Evolutionary conservation across 176 grass and related monocot species (phyloP).

Genomic region (Lolium perenne): DNA sequence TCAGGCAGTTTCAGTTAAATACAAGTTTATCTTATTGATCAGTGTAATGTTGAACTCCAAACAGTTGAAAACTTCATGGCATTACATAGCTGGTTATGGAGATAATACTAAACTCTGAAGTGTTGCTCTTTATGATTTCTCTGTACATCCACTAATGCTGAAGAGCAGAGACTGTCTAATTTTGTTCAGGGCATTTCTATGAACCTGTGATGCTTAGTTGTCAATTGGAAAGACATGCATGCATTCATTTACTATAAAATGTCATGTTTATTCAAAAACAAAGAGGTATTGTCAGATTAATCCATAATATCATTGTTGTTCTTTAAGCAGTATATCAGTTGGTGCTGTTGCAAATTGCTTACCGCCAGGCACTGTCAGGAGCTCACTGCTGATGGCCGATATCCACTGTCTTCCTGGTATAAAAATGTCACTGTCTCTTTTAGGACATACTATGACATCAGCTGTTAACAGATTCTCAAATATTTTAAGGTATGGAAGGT

Average conservation of each 20-base stretch:
- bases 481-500: slow-evolving; percentile 85
- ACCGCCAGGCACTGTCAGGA: slow-evolving; percentile 56
- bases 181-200: background rate
- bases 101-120: background rate
- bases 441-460: slow-evolving; percentile 37
- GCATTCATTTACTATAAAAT: slow-evolving; percentile 11
- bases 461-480: slow-evolving; percentile 46
- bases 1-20: background rate
- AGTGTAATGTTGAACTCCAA: background rate
- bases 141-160: background rate
- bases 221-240: slow-evolving; percentile 12
- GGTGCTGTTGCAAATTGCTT: slow-evolving; percentile 86
- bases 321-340: slow-evolving; percentile 69
- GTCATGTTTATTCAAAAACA: slow-evolving; percentile 4
- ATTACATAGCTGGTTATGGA: background rate
- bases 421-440: slow-evolving; percentile 23
- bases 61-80: slow-evolving; percentile 2
- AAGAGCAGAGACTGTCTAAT: slow-evolving; percentile 7
- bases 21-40: slow-evolving; percentile 3
- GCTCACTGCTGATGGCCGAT: slow-evolving; percentile 80
- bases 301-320: slow-evolving; percentile 31
- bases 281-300: slow-evolving; percentile 7
- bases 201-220: background rate
- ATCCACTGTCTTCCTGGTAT: slow-evolving; percentile 86
- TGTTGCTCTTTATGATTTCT: slow-evolving; percentile 12